A percentile compares a stretch with the other conserved stretches of the same genome.
phyloP scores from a whole-genome alignment of 495 filamentous ascomycete genomes.

The Tuber calosporum region DNA sequence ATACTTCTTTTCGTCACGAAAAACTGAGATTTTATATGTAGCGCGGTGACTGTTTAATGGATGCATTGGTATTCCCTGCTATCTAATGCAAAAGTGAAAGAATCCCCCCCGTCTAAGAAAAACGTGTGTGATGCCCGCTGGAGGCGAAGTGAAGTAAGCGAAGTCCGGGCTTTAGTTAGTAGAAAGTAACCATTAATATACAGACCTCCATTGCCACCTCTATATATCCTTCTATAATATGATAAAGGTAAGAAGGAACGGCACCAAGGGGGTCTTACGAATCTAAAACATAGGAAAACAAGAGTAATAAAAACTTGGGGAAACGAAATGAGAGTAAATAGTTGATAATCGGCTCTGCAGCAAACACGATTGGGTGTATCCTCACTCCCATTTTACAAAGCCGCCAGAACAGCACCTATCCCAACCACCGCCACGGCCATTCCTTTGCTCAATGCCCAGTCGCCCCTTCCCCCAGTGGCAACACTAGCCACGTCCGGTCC shows the following conservation, averaged over 20 bases:
- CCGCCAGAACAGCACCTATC: background rate
- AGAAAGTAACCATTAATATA: slow-evolving; percentile 8
- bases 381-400: background rate
- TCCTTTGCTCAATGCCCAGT: background rate
- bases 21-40: background rate
- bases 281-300: slow-evolving; percentile 1
- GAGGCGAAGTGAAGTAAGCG: background rate
- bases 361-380: background rate
- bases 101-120: background rate
- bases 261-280: background rate
- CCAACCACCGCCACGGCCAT: background rate
- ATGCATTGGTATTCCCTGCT: background rate
- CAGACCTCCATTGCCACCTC: background rate
- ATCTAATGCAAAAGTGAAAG: background rate
- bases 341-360: background rate
- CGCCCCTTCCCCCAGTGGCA: background rate
- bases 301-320: background rate
- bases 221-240: background rate
- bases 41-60: background rate
- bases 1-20: background rate
- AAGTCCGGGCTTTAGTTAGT: background rate
- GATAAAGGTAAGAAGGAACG: background rate
- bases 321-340: background rate
- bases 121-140: background rate
- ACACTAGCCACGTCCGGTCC: background rate